These are phyloP conservation scores for Candida boleticola DNA, from an alignment of 805 yeast genomes.

Conservation along the genomic window DNA sequence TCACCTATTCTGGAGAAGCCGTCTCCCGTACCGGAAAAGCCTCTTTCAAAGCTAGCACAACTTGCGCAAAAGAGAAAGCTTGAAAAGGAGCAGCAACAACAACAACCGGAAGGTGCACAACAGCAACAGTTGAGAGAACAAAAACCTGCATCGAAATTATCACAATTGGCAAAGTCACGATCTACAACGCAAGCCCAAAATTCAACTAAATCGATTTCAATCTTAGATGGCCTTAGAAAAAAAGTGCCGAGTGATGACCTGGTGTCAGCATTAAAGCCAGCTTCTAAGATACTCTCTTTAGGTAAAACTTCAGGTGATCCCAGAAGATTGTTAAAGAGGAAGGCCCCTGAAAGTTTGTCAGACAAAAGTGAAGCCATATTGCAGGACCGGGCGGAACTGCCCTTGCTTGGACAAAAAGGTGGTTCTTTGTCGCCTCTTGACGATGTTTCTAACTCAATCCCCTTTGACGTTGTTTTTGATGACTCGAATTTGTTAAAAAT, in stretches of 20 bases:
- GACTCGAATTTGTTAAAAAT: conserved; percentile 7
- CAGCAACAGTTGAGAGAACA: not conserved
- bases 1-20: not conserved
- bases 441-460: too few relatives aligned
- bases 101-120: not conserved
- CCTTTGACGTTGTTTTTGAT: conserved; percentile 6
- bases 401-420: too few relatives aligned
- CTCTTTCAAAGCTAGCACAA: conserved; percentile 23
- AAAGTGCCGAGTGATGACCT: not conserved
- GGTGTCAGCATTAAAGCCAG: too few relatives aligned
- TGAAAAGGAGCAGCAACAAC: conserved; percentile 4
- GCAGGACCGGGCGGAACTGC: too few relatives aligned
- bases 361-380: too few relatives aligned
- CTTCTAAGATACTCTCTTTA: not conserved
- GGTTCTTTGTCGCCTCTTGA: too few relatives aligned
- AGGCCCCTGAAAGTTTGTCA: too few relatives aligned
- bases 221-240: conserved; percentile 14
- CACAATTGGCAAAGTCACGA: conserved; percentile 47
- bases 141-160: conserved; percentile 36
- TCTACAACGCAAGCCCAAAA: too few relatives aligned
- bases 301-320: not conserved
- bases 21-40: conserved; percentile 3
- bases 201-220: conserved; percentile 15
- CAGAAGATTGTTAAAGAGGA: not conserved
- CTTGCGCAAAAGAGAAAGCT: conserved; percentile 21